Percentiles rank a stretch among this genome's conserved stretches.
These are phyloP conservation scores for Diutina scorzettiae DNA, from an alignment of 1,139 yeast genomes.

Conservation along the genomic window DNA sequence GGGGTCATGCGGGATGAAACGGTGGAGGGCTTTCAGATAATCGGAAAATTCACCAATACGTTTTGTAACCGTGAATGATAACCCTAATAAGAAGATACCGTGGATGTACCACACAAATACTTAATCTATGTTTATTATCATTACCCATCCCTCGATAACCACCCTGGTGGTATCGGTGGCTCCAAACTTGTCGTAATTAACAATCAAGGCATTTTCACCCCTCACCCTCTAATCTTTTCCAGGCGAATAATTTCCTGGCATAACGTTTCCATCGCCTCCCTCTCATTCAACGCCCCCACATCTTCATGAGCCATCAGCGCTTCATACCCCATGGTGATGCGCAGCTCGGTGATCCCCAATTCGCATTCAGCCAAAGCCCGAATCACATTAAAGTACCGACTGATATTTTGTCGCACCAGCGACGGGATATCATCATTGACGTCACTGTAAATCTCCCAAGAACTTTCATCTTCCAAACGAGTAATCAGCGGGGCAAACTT, in stretches of 20 bases:
- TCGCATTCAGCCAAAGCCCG: slow-evolving; percentile 72
- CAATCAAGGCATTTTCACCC: too few relatives aligned
- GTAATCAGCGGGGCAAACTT: slow-evolving; percentile 56
- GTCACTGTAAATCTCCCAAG: slow-evolving; percentile 93
- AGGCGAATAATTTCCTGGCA: slow-evolving; percentile 65
- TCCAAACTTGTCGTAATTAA: too few relatives aligned
- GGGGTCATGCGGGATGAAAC: too few relatives aligned
- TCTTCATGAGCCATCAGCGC: slow-evolving; percentile 72
- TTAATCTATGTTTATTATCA: too few relatives aligned
- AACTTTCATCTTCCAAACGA: slow-evolving; percentile 83
- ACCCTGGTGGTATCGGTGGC: too few relatives aligned
- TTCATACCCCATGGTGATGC: slow-evolving; percentile 77
- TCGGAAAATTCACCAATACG: too few relatives aligned
- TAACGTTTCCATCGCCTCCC: slow-evolving; percentile 60
- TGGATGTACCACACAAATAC: too few relatives aligned
- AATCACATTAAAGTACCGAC: slow-evolving; percentile 77
- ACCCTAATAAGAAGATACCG: too few relatives aligned
- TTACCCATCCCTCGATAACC: too few relatives aligned
- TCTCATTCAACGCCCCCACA: slow-evolving; percentile 63
- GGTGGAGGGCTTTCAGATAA: too few relatives aligned
- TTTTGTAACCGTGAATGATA: too few relatives aligned
- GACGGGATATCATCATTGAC: slow-evolving; percentile 62
- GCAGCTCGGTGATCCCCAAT: slow-evolving; percentile 72
- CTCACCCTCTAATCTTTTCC: slow-evolving; percentile 49
- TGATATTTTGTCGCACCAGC: slow-evolving; percentile 57